Percentiles rank a stretch among this genome's conserved stretches.
These are phyloP conservation scores for Chenopodium quinoa DNA, from an alignment of 148 eudicot species.

Conservation along the genomic window DNA sequence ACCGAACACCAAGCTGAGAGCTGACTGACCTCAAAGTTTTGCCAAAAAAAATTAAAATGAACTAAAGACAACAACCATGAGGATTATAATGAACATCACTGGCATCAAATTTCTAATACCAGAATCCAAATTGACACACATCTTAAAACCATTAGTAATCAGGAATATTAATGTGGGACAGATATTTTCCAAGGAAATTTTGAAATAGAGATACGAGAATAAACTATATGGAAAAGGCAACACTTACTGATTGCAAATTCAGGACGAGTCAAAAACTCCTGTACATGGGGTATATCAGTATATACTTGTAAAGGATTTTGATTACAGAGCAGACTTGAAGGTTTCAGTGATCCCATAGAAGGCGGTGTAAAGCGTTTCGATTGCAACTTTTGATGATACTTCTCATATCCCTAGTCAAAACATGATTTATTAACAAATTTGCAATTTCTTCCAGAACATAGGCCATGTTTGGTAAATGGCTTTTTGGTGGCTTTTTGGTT, in stretches of 20 bases:
- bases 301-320: constrained; percentile 59
- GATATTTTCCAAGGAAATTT: not conserved
- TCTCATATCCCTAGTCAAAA: constrained; percentile 68
- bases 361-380: constrained; percentile 37
- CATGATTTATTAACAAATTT: not conserved
- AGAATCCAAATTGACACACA: not conserved
- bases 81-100: not conserved
- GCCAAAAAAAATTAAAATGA: not conserved
- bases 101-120: not conserved
- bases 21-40: not conserved
- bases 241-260: constrained; percentile 76
- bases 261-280: constrained; percentile 74
- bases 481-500: too few species aligned
- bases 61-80: not conserved
- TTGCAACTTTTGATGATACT: constrained; percentile 45
- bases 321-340: constrained; percentile 37
- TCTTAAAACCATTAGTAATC: too few species aligned
- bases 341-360: constrained; percentile 27
- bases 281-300: constrained; percentile 81
- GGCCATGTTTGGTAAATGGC: too few species aligned
- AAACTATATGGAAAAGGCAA: not conserved
- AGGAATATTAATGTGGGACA: not conserved
- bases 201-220: not conserved
- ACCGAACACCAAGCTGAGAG: not conserved
- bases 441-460: not conserved